Base-by-base conservation (phyloP, 2,329 filamentous ascomycete species). In the Daldinia sp. region DNA sequence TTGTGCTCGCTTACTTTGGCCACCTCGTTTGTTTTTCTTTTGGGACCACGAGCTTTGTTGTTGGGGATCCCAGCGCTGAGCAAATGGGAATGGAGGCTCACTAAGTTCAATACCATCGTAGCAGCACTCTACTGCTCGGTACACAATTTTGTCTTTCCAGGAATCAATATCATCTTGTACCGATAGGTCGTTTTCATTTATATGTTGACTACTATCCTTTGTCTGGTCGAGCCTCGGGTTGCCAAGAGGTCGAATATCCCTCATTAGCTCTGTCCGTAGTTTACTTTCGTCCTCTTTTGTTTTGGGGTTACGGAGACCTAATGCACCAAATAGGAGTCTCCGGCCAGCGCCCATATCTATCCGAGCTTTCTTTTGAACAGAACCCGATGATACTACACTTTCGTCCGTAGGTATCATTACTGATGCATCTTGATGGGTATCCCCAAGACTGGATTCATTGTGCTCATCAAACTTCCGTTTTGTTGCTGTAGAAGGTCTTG, bases 71-170 rank as follows among this genome's bases (percentile, higher is more conserved):
- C 94, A 97, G 47, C 91, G 86, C 75, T 97, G 93, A 13, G 91
- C 82, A 75, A 97, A 97, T 0, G 94, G 94, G 72, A 96, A 97
- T 0, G 94, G 92, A 0, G 94, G 94, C 30, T 91, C 85, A 54
- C 85, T 90, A 45, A 96, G 81, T 29, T 84, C 79, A 35, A 92
- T 79, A 4, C 83, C 85, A 27, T 91, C 85, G n/a, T 91, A 83
- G 64, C 88, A 87, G 76, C 94, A 97, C 75, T 98, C 94, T 0
- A 96, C 91, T 19, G 92, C 94, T 21, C 86, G 85, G 63, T 96
- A 87, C 9, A 81, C 84, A 62, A 97, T 89, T 68, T 88, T 92
- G 3, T 86, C 79, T 68, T 86, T 86, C 94, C 94, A 97, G 19
- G 85, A 83, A 27, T 90, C 83, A 0, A 83, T 78, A 43, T 87